Base-by-base conservation (phyloP, 2,329 filamentous ascomycete genomes). In the Ambrosiella cleistominuta region DNA sequence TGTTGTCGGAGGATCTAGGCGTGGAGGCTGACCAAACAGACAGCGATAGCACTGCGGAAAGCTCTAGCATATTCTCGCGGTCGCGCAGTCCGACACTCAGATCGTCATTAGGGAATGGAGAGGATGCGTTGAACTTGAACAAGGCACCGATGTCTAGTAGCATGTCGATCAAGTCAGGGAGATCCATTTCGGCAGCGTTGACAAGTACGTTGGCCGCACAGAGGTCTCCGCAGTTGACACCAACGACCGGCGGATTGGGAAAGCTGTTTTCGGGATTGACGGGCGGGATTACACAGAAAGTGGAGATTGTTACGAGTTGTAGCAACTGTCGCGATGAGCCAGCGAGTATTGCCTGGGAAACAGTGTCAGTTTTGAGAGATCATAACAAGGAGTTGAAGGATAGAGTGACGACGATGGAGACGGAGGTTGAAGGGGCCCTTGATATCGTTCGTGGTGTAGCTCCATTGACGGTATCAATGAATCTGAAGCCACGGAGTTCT, bases 341-440 rank as follows among this genome's bases (percentile, higher is more conserved):
- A 56, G 72, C 76, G 11, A 79, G 77, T 62, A 72, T 80, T 42
- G 81, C 81, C 3, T 84, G 81, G 81, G 75, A 83, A 64, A 82
- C 81, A 3, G 80, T 82, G n/a, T 74, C 75, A 56, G 62, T 82
- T 52, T 68, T 84, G 60, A 71, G 78, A 44, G 77, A 79, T 52
- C 82, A 85, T 70, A 85, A 85, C 63, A 75, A 71, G 64, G 74
- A 74, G 7, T 66, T 85, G 54, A 84, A 84, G 70, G 71, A 74
- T 44, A 70, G 79, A 17, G 78, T 85, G 2, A 72, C 74, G 15
- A 72, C 79, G 63, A 67, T 85, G 2, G 81, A 85, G 68, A 72
- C 69, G 2, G 79, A 74, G 3, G 75, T 85, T 4, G 81, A 84
- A 40, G 75, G 75, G 6, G 81, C 79, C 1, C 66, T 85, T 57